These are phyloP conservation scores for Podila epicladia DNA, from an alignment of 192 early-diverging fungal genomes.

Conservation along the genomic window DNA sequence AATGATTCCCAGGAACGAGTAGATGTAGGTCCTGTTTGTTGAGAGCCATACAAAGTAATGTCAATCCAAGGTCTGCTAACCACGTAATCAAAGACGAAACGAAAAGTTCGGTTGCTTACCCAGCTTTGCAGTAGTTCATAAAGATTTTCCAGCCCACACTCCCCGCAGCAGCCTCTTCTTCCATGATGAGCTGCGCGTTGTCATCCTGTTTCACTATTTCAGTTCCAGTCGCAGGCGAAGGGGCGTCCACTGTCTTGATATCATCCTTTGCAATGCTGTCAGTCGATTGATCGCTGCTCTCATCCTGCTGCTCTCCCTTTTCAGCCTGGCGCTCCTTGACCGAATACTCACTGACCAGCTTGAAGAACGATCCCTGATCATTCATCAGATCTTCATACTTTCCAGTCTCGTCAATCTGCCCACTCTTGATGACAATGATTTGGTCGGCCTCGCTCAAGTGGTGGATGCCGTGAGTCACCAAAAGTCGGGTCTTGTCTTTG, in stretches of 20 bases:
- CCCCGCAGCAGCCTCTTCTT: constrained; percentile 84
- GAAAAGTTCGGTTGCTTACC: constrained; percentile 9
- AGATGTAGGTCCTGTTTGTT: background rate
- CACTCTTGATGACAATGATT: constrained; percentile 75
- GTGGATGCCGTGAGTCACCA: constrained; percentile 82
- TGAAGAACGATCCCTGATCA: constrained; percentile 63
- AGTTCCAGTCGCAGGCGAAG: background rate
- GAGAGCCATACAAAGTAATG: constrained; percentile 54
- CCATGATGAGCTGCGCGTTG: constrained; percentile 69
- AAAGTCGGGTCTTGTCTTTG: constrained; percentile 77
- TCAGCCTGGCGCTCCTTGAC: constrained; percentile 20
- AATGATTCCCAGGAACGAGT: constrained; percentile 9
- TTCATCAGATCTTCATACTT: constrained; percentile 68
- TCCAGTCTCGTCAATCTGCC: constrained; percentile 70
- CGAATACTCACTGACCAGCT: constrained; percentile 76
- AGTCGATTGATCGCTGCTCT: background rate
- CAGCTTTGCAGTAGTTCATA: constrained; percentile 72
- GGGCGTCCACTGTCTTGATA: constrained; percentile 27
- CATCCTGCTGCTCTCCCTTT: background rate
- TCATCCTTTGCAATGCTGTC: background rate
- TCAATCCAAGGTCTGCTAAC: background rate
- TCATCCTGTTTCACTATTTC: constrained; percentile 1
- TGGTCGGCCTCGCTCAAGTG: constrained; percentile 71
- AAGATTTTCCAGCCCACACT: constrained; percentile 82
- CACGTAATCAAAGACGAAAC: background rate